These are phyloP conservation scores for Colletotrichum orbiculare DNA, from an alignment of 2,329 filamentous ascomycete genomes.

Conservation along the genomic window DNA sequence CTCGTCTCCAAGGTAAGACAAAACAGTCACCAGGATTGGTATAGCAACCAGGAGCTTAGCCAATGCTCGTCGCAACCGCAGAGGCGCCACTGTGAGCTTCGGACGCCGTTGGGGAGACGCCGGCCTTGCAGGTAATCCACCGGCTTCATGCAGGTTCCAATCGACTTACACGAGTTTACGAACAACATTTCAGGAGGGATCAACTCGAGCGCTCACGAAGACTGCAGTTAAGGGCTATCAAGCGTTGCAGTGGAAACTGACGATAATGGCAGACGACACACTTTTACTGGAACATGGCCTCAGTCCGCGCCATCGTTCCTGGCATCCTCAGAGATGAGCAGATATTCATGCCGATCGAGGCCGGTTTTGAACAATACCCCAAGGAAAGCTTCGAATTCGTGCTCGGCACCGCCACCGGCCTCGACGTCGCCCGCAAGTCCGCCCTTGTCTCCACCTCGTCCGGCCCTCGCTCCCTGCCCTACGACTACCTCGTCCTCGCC, in stretches of 20 bases:
- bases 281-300: conserved; percentile 69
- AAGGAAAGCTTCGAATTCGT: conserved; percentile 61
- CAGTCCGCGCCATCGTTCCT: conserved; percentile 66
- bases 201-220: too few species aligned
- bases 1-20: conserved; percentile 64
- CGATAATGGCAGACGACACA: conserved; percentile 58
- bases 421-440: conserved; percentile 53
- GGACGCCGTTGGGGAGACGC: conserved; percentile 19
- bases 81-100: conserved; percentile 17
- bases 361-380: conserved; percentile 63
- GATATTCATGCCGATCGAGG: conserved; percentile 60
- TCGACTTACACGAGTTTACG: too few species aligned
- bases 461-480: conserved; percentile 50
- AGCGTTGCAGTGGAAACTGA: conserved; percentile 3
- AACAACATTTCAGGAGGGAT: too few species aligned
- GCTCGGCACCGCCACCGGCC: conserved; percentile 57
- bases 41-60: background rate
- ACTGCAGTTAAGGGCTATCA: too few species aligned
- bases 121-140: conserved; percentile 3
- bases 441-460: conserved; percentile 51
- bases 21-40: background rate
- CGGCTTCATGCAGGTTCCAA: background rate
- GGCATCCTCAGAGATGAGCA: conserved; percentile 60
- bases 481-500: conserved; percentile 67
- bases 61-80: background rate